Evolutionary conservation across 2,329 filamentous ascomycete genomes (phyloP).

Genomic region (Saccharata proteae): DNA sequence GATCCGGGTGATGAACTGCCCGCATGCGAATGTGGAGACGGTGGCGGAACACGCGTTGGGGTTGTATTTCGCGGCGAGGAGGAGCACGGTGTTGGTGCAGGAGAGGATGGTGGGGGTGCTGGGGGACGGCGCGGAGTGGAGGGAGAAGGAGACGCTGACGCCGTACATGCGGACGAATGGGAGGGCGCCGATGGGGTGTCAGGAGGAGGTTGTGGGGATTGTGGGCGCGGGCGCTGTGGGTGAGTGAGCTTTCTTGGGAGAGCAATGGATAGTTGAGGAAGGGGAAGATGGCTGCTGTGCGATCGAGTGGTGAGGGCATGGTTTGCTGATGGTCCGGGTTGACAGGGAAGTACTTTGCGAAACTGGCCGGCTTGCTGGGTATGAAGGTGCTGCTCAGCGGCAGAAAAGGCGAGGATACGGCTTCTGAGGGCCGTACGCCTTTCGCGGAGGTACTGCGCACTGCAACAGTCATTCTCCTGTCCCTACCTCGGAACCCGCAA

Average conservation of each 20-base stretch:
- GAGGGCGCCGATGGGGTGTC: conserved; percentile 31
- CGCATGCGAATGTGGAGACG: conserved; percentile 35
- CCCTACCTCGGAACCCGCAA: conserved; percentile 19
- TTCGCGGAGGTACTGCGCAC: conserved; percentile 25
- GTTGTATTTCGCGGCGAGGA: conserved; percentile 36
- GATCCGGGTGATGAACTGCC: conserved; percentile 35
- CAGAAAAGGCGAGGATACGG: conserved; percentile 22
- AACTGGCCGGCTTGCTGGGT: conserved; percentile 32
- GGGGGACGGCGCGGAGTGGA: conserved; percentile 5
- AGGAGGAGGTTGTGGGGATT: conserved; percentile 38
- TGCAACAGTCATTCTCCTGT: conserved; percentile 27
- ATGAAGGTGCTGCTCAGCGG: conserved; percentile 40
- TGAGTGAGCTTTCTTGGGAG: conserved; percentile 9
- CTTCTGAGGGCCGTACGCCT: conserved; percentile 17
- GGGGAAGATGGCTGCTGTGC: neutral
- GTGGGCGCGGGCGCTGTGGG: conserved; percentile 40
- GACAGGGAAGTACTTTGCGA: conserved; percentile 31
- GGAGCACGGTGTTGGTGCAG: conserved; percentile 29
- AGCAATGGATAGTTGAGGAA: neutral
- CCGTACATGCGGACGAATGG: conserved; percentile 11
- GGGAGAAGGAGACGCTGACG: conserved; percentile 21
- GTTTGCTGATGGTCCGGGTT: neutral
- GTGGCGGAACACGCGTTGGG: conserved; percentile 40
- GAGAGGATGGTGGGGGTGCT: conserved; percentile 15
- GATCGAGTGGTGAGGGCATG: conserved; percentile 1